These are phyloP conservation scores for Abrus precatorius DNA, from an alignment of 306 rosid species.

Conservation along the genomic window DNA sequence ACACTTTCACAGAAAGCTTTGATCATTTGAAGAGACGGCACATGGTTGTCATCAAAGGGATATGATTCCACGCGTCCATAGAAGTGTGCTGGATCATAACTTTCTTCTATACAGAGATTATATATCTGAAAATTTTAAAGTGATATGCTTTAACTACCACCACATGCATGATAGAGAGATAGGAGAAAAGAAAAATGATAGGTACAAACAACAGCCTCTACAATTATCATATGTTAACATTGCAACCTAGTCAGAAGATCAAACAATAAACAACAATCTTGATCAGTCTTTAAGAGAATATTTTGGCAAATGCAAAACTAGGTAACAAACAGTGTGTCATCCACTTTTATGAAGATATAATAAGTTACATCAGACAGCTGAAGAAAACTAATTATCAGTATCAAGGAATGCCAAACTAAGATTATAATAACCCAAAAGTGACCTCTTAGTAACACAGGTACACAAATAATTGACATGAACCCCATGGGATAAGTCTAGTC, in stretches of 20 bases:
- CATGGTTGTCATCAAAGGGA: constrained; percentile 97
- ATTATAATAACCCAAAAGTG: constrained; percentile 10
- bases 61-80: constrained; percentile 84
- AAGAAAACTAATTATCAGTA: background rate
- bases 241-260: background rate
- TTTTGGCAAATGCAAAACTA: constrained; percentile 1
- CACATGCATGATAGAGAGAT: background rate
- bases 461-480: background rate
- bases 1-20: constrained; percentile 85
- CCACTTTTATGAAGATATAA: background rate
- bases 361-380: background rate
- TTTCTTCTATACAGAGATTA: constrained; percentile 92
- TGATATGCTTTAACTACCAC: constrained; percentile 33
- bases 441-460: background rate
- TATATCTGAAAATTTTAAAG: constrained; percentile 67
- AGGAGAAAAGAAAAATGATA: constrained; percentile 22
- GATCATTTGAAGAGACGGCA: constrained; percentile 81
- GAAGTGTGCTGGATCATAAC: constrained; percentile 79
- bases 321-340: background rate
- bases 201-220: background rate
- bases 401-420: background rate
- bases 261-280: background rate
- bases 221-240: background rate
- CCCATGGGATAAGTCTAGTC: background rate
- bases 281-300: background rate